Percentiles rank a stretch among this genome's conserved stretches.
These are phyloP conservation scores for Colletotrichum lentis DNA, from an alignment of 2,329 filamentous ascomycete genomes.

Conservation along the genomic window DNA sequence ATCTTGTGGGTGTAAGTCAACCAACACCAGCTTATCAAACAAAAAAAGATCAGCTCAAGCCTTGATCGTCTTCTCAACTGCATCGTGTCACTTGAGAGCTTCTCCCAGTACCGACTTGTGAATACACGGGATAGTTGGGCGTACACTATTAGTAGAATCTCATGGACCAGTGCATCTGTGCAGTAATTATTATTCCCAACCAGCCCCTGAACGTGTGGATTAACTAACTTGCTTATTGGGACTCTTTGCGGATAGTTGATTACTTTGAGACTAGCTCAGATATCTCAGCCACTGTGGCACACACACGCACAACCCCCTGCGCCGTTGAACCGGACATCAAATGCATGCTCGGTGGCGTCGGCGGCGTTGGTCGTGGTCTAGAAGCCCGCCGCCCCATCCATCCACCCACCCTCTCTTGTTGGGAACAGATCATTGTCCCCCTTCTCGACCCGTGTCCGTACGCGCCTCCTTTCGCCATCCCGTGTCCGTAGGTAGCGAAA, in stretches of 20 bases:
- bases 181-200: background rate
- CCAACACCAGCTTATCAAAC: too few relatives aligned
- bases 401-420: conserved; percentile 5
- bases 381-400: background rate
- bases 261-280: background rate
- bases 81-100: too few relatives aligned
- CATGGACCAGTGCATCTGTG: background rate
- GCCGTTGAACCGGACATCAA: conserved; percentile 3
- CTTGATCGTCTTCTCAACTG: too few relatives aligned
- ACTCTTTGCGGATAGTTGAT: background rate
- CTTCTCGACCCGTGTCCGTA: conserved; percentile 24
- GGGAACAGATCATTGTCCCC: conserved; percentile 8
- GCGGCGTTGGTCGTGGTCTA: conserved; percentile 4
- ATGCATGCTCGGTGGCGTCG: conserved; percentile 5
- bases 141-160: too few relatives aligned
- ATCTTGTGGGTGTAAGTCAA: too few relatives aligned
- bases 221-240: background rate
- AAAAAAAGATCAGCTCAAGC: too few relatives aligned
- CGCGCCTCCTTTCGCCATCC: background rate
- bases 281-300: conserved; percentile 22
- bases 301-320: background rate
- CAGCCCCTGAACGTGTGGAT: background rate
- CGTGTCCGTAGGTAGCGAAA: conserved; percentile 31
- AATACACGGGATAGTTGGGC: too few relatives aligned
- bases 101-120: too few relatives aligned